Evolutionary conservation across 2,329 filamentous ascomycete species (phyloP), one percentile per base, ranked within the genome.

Genomic region (Colletotrichum filicis): DNA sequence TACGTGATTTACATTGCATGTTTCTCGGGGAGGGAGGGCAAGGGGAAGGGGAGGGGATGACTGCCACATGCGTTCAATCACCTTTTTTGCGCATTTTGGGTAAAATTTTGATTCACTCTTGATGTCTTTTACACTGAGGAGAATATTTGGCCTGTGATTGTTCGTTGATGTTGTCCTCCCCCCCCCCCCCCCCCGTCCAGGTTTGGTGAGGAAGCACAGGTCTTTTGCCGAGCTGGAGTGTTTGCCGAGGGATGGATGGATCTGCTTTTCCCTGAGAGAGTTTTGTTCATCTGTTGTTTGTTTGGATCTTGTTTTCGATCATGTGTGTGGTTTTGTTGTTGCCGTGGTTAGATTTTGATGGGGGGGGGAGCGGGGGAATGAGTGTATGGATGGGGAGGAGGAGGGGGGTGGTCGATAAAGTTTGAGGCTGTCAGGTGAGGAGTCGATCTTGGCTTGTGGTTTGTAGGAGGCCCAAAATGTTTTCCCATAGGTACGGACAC

Each of bases 381-480:
- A 35, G 32, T 35, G 32, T 35, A 35, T 35, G 32, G 11, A 7
- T 9, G 32, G 8, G 4, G 9, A 35, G 2, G 14, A 16, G 16
- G 35, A 35, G 32, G 12, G 12, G 35, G 35, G 35, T 5, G 37
- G 37, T 35, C 59, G 53, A 56, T 53, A 53, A n/a, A 24, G 68
- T 71, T 71, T 71, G 68, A 52, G 68, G 68, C 68, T 71, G 63
- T 71, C 68, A 71, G 68, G 63, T 71, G 56, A 61, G 62, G 42
- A 26, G 12, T n/a, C 30, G 35, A 35, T 55, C 42, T 49, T 14
- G n/a, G 8, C 14, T 35, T 32, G 42, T 19, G 53, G 11, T 24
- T 16, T 53, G 49, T 53, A 53, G 37, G 14, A 42, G 2, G 12
- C 11, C 11, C 32, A 35, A 8, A 7, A 19, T 14, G 16, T 19